A percentile compares a stretch with the other conserved stretches of the same genome.
Evolutionary conservation across 176 grass and related monocot species (phyloP).

Genomic region (Chloris gayana): DNA sequence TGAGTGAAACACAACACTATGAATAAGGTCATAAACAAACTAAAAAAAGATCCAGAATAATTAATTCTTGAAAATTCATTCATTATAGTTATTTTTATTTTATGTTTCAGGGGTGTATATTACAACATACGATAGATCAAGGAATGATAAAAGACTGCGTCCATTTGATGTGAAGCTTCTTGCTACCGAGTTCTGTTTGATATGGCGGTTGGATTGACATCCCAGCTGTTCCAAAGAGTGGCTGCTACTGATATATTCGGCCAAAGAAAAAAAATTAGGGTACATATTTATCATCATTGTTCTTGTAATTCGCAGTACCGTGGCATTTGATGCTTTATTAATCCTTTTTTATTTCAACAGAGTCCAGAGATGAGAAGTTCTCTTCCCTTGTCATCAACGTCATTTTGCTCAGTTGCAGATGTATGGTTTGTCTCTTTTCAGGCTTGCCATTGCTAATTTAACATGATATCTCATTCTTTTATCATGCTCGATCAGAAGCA

Average conservation of each 20-base stretch:
- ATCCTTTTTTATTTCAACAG: conserved; percentile 35
- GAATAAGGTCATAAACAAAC: neutral
- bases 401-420: conserved; percentile 46
- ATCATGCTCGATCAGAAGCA: conserved; percentile 4
- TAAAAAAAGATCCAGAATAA: neutral
- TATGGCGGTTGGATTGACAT: conserved; percentile 77
- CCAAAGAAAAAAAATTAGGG: conserved; percentile 59
- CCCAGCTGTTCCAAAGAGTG: conserved; percentile 62
- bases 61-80: neutral
- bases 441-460: conserved; percentile 6
- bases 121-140: conserved; percentile 17
- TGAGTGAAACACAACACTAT: neutral
- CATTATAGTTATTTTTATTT: conserved; percentile 13
- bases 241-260: conserved; percentile 41
- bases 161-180: conserved; percentile 42
- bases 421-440: conserved; percentile 43
- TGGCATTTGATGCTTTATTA: conserved; percentile 5
- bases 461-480: neutral
- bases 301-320: conserved; percentile 26
- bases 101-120: conserved; percentile 35
- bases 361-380: conserved; percentile 62
- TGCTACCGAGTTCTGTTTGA: conserved; percentile 24
- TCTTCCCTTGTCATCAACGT: conserved; percentile 48
- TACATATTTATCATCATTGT: conserved; percentile 26
- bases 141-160: conserved; percentile 21